Evolutionary conservation across 208 protist species (phyloP).

Genomic region (Leishmania tropica): DNA sequence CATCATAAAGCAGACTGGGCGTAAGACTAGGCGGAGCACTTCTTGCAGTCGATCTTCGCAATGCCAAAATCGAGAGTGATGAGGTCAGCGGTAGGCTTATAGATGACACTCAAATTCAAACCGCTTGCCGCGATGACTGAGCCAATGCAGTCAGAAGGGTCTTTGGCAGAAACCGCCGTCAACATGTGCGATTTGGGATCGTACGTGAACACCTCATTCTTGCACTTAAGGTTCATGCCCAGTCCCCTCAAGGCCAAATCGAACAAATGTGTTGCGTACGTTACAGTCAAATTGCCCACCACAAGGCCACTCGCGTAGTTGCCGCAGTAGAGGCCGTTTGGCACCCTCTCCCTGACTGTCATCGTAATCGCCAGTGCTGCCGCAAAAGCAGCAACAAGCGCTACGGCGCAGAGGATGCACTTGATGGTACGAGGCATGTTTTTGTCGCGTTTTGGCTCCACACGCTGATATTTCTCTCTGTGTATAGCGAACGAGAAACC

Average conservation of each 20-base stretch:
- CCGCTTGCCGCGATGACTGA: slow-evolving; percentile 41
- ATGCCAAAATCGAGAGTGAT: slow-evolving; percentile 64
- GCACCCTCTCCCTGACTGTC: slow-evolving; percentile 6
- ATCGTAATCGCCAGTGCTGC: not conserved
- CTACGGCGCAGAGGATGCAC: not conserved
- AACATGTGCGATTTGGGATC: slow-evolving; percentile 45
- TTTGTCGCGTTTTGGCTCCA: not conserved
- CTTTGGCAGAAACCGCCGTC: slow-evolving; percentile 31
- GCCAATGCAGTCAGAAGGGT: slow-evolving; percentile 76
- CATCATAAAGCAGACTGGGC: not conserved
- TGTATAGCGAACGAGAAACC: not conserved
- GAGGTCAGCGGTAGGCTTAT: slow-evolving; percentile 43
- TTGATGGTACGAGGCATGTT: not conserved
- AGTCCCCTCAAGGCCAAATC: slow-evolving; percentile 60
- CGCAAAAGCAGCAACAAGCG: slow-evolving; percentile 1
- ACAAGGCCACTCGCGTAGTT: slow-evolving; percentile 53
- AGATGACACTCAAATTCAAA: slow-evolving; percentile 46
- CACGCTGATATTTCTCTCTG: not conserved
- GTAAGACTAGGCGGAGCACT: slow-evolving; percentile 27
- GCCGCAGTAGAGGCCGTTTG: slow-evolving; percentile 59
- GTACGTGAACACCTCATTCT: slow-evolving; percentile 70
- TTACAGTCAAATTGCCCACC: slow-evolving; percentile 40
- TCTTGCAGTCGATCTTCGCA: slow-evolving; percentile 46
- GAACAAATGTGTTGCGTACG: slow-evolving; percentile 22
- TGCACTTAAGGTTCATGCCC: slow-evolving; percentile 46